Evolutionary conservation across 352 stramenopile species (phyloP).

Genomic region (Phytopythium litorale): DNA sequence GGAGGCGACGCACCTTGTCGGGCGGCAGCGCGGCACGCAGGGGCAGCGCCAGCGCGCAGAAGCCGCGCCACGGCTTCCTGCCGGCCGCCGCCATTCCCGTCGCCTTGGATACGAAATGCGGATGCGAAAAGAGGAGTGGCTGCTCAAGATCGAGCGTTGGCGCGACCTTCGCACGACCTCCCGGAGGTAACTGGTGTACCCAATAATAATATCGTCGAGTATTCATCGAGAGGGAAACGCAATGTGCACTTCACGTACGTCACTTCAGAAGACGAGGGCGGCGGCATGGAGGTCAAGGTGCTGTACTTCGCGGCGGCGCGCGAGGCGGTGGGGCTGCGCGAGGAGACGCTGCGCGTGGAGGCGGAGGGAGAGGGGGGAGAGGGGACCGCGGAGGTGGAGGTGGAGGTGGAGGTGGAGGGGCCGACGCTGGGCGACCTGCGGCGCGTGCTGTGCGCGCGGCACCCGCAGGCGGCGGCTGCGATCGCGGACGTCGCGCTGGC

Average conservation of each 20-base stretch:
- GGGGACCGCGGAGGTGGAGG: neutral
- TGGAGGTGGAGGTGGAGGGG: no score
- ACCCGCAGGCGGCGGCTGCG: slow-evolving; percentile 38
- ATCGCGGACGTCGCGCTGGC: slow-evolving; percentile 64
- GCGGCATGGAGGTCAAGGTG: slow-evolving; percentile 54
- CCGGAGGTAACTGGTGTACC: no score
- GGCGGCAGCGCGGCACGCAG: slow-evolving; percentile 9
- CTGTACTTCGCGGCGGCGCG: slow-evolving; percentile 80
- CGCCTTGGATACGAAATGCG: neutral
- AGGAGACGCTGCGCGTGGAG: slow-evolving; percentile 45
- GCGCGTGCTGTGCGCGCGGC: slow-evolving; percentile 35
- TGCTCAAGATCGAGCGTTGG: slow-evolving; percentile 32
- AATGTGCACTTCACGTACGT: no score
- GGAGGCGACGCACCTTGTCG: slow-evolving; percentile 33
- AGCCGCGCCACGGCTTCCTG: slow-evolving; percentile 71
- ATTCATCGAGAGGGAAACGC: no score
- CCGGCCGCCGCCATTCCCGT: slow-evolving; percentile 6
- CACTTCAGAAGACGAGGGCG: no score
- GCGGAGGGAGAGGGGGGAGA: neutral
- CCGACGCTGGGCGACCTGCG: slow-evolving; percentile 43
- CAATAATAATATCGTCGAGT: no score
- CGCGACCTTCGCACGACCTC: slow-evolving; percentile 26
- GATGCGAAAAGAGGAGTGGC: slow-evolving; percentile 1
- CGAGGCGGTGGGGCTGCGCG: slow-evolving; percentile 65
- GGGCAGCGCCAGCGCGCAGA: slow-evolving; percentile 59